Evolutionary conservation across 2,329 filamentous ascomycete species (phyloP).

Genomic region (Celoporthe dispersa): DNA sequence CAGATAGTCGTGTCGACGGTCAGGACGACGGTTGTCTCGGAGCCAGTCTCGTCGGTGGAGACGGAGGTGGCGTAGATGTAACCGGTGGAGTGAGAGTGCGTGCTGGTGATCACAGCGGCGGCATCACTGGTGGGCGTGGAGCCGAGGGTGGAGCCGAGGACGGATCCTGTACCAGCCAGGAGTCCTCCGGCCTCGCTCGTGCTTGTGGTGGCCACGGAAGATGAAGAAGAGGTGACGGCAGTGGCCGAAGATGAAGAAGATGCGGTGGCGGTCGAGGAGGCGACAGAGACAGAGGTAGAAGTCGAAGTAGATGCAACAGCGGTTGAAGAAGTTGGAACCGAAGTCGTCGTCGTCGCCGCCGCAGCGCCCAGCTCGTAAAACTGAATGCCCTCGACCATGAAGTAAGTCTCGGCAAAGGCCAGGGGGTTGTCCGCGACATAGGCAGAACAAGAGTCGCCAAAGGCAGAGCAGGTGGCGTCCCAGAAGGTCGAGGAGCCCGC

Average conservation of each 20-base stretch:
- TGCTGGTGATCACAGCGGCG: slow-evolving; percentile 5
- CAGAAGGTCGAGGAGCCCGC: slow-evolving; percentile 49
- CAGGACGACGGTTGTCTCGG: slow-evolving; percentile 28
- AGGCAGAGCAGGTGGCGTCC: slow-evolving; percentile 37
- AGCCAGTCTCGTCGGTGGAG: slow-evolving; percentile 20
- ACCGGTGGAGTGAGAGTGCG: slow-evolving; percentile 25
- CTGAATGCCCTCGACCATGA: slow-evolving; percentile 50
- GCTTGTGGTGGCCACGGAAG: slow-evolving; percentile 5
- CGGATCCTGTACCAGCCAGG: slow-evolving; percentile 18
- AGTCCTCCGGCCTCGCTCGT: slow-evolving; percentile 3
- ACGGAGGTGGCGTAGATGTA: slow-evolving; percentile 21
- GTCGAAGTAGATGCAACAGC: slow-evolving; percentile 23
- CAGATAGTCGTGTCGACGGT: slow-evolving; percentile 26
- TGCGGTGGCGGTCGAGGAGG: background rate
- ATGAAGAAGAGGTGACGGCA: slow-evolving; percentile 1
- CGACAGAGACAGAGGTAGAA: slow-evolving; percentile 11
- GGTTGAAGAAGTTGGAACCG: slow-evolving; percentile 11
- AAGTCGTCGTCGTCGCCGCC: slow-evolving; percentile 17
- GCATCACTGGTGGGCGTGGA: slow-evolving; percentile 10
- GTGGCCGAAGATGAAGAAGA: slow-evolving; percentile 2
- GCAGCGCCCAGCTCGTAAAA: slow-evolving; percentile 36
- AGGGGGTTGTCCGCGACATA: slow-evolving; percentile 44
- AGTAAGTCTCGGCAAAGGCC: slow-evolving; percentile 44
- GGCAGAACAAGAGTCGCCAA: slow-evolving; percentile 38
- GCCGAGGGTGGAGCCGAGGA: slow-evolving; percentile 23